A percentile compares a stretch with the other conserved stretches of the same genome.
Conservation (phyloP, 306 rosid genomes). For the Comarum palustre region DNA sequence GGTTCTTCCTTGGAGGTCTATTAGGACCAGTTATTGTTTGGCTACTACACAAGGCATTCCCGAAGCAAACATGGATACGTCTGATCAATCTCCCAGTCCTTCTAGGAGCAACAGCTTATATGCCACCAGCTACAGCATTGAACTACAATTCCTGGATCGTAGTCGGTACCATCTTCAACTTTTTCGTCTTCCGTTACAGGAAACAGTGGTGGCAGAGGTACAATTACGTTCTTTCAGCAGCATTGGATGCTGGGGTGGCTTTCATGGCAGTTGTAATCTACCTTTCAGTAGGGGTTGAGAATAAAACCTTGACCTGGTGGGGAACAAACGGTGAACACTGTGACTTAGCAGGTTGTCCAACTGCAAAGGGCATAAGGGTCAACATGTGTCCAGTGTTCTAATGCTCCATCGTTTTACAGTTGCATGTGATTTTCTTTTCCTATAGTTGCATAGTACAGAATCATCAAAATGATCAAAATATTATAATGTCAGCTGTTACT, state of each 20-base stretch:
- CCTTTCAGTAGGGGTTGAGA: slow-evolving; percentile 53
- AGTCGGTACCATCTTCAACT: slow-evolving; percentile 68
- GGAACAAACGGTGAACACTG: slow-evolving; percentile 72
- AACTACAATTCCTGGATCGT: slow-evolving; percentile 78
- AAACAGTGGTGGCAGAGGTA: slow-evolving; percentile 91
- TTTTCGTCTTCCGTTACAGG: slow-evolving; percentile 68
- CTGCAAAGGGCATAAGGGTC: slow-evolving; percentile 53
- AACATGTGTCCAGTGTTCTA: slow-evolving; percentile 50
- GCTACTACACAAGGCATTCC: slow-evolving; percentile 63
- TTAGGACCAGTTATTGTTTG: slow-evolving; percentile 67
- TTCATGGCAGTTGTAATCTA: slow-evolving; percentile 69
- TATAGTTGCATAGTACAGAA: not conserved
- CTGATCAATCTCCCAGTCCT: slow-evolving; percentile 82
- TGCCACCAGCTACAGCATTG: slow-evolving; percentile 79
- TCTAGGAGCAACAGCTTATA: slow-evolving; percentile 64
- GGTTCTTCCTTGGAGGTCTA: slow-evolving; percentile 85
- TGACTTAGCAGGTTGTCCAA: slow-evolving; percentile 61
- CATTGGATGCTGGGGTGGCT: slow-evolving; percentile 84
- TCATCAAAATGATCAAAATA: not conserved
- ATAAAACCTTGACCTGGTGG: slow-evolving; percentile 62
- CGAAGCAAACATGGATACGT: slow-evolving; percentile 68
- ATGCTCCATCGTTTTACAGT: slow-evolving; percentile 6
- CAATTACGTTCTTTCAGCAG: slow-evolving; percentile 77
- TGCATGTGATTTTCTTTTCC: not conserved
- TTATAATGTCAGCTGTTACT: slow-evolving; percentile 7